Conservation (phyloP, 768 basidiomycete genomes). For the Kwoniella sp. region DNA sequence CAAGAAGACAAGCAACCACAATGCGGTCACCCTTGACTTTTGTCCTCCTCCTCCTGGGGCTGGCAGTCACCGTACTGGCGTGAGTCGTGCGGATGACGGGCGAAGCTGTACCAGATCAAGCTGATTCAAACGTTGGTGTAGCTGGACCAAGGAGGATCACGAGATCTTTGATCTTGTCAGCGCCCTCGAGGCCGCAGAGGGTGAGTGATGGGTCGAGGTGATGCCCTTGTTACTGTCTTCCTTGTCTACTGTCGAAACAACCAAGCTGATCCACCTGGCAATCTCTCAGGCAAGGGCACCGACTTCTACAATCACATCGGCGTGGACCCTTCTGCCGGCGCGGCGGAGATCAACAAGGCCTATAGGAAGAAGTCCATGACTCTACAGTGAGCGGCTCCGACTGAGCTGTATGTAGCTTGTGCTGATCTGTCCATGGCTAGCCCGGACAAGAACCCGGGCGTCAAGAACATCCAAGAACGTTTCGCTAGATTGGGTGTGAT, state of each 20-base stretch:
- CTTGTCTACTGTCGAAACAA: too few relatives aligned
- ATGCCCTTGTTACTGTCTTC: neutral
- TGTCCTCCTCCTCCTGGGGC: neutral
- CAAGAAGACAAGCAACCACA: too few relatives aligned
- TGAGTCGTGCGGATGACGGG: neutral
- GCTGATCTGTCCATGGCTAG: conserved; percentile 51
- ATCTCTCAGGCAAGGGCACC: conserved; percentile 66
- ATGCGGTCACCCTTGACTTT: neutral
- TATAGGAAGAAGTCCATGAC: conserved; percentile 86
- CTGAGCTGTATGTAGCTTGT: neutral
- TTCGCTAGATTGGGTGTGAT: conserved; percentile 90
- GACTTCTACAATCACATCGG: conserved; percentile 94
- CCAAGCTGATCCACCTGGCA: too few relatives aligned
- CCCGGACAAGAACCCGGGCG: conserved; percentile 90
- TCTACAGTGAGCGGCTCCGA: conserved; percentile 72
- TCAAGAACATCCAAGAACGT: conserved; percentile 75
- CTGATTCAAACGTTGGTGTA: conserved; percentile 1
- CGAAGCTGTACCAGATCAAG: neutral
- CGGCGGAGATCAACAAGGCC: conserved; percentile 73
- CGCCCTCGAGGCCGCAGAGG: conserved; percentile 74
- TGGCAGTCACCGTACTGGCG: neutral
- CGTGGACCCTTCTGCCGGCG: conserved; percentile 63
- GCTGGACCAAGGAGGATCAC: conserved; percentile 70
- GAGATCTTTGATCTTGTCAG: conserved; percentile 93
- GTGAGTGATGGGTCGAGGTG: too few relatives aligned